phyloP scores from a whole-genome alignment of 352 stramenopile genomes.

The Phytophthora niederhauseri region DNA sequence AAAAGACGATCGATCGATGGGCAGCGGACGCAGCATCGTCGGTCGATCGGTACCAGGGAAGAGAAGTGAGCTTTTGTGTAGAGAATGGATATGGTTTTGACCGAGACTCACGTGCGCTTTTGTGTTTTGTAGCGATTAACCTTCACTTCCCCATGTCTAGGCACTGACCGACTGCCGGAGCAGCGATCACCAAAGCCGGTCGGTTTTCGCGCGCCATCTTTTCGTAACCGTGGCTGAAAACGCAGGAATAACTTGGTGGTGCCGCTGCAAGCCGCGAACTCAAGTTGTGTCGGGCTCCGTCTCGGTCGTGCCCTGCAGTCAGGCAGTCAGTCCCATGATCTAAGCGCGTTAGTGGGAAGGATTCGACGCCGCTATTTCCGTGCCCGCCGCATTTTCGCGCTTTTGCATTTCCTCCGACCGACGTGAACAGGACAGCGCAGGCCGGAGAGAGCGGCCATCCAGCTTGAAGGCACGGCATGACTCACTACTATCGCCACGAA shows the following conservation, averaged over 20 bases:
- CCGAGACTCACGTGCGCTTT: slow-evolving; percentile 4
- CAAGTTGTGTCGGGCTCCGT: background rate
- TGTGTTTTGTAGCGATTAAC: slow-evolving; percentile 14
- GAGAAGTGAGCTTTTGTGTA: slow-evolving; percentile 37
- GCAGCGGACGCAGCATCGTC: slow-evolving; percentile 13
- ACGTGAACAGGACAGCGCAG: background rate
- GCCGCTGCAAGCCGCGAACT: background rate
- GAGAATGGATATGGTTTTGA: slow-evolving; percentile 44
- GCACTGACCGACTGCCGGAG: background rate
- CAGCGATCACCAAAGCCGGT: slow-evolving; percentile 12
- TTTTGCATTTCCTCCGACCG: slow-evolving; percentile 1
- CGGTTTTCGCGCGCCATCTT: slow-evolving; percentile 12
- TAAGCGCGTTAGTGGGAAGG: slow-evolving; percentile 5
- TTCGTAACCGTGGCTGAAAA: slow-evolving; percentile 25
- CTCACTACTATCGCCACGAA: slow-evolving; percentile 27
- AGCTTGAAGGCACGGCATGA: slow-evolving; percentile 21
- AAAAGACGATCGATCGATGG: slow-evolving; percentile 7
- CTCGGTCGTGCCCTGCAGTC: slow-evolving; percentile 3
- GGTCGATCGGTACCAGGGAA: slow-evolving; percentile 13
- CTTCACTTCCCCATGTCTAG: slow-evolving; percentile 1
- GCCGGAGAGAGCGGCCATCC: background rate
- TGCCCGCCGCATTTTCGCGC: slow-evolving; percentile 9
- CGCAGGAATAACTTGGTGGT: slow-evolving; percentile 13
- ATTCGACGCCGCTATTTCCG: slow-evolving; percentile 29
- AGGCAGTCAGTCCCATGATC: slow-evolving; percentile 9